Percentiles rank a stretch among this genome's conserved stretches.
phyloP scores from a whole-genome alignment of 345 rosid genomes.

The Gossypium mustelinum region DNA sequence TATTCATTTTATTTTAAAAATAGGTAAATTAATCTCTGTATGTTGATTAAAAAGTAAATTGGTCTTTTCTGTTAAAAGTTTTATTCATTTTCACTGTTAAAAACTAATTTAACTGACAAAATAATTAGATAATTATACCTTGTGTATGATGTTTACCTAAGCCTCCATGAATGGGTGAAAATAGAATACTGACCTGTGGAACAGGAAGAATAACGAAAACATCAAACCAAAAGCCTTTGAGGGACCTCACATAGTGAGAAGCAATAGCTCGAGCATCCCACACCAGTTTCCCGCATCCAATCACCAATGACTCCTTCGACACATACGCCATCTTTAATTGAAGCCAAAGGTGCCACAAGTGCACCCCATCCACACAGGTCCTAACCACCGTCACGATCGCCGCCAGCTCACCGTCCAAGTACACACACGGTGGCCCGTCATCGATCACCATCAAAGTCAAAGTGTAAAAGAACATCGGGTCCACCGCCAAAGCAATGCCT shows the following conservation, averaged over 20 bases:
- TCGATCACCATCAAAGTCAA: not conserved
- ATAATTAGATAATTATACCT: too few relatives aligned
- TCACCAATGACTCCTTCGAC: not conserved
- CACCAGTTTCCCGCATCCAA: not conserved
- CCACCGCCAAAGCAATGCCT: slow-evolving; percentile 5
- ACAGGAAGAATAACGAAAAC: slow-evolving; percentile 68
- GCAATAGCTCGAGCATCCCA: slow-evolving; percentile 87
- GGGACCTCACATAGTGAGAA: slow-evolving; percentile 53
- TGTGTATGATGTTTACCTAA: too few relatives aligned
- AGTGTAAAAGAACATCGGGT: not conserved
- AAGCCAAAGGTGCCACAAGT: not conserved
- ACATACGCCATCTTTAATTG: not conserved
- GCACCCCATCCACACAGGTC: not conserved
- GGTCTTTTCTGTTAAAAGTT: accelerated
- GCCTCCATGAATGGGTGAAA: too few relatives aligned
- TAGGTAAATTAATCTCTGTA: accelerated
- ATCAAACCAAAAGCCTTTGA: slow-evolving; percentile 87
- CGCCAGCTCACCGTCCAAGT: not conserved
- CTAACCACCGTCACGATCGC: not conserved
- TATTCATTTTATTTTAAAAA: too few relatives aligned
- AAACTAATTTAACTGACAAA: too few relatives aligned
- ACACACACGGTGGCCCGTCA: not conserved
- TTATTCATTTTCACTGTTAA: accelerated
- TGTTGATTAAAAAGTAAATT: too few relatives aligned
- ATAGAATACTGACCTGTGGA: slow-evolving; percentile 33